phyloP scores from a whole-genome alignment of 2,329 filamentous ascomycete species.

The Aspergillus fumigatiaffinis region DNA sequence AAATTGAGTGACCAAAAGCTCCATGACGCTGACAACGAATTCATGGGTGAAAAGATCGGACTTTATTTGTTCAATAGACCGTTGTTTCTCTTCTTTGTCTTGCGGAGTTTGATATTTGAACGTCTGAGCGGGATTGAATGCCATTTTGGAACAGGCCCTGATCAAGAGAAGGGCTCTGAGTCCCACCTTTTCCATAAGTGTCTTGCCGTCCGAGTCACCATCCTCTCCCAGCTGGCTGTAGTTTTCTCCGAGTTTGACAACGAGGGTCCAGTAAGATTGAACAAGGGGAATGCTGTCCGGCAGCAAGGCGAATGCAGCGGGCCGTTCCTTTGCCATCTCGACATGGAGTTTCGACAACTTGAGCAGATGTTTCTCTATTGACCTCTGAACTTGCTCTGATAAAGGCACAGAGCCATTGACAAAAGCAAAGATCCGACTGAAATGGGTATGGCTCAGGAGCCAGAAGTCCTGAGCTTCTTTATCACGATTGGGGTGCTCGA shows the following conservation, averaged over 20 bases:
- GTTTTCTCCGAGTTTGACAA: constrained; percentile 70
- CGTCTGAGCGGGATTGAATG: constrained; percentile 72
- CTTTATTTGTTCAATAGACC: constrained; percentile 67
- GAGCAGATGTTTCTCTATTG: constrained; percentile 80
- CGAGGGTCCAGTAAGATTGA: constrained; percentile 79
- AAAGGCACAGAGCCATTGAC: constrained; percentile 57
- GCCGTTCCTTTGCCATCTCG: constrained; percentile 74
- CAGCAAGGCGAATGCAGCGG: constrained; percentile 76
- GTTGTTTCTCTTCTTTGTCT: constrained; percentile 70
- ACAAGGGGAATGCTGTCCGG: constrained; percentile 75
- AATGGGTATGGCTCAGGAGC: constrained; percentile 71
- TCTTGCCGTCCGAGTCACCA: constrained; percentile 45
- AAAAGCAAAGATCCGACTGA: constrained; percentile 69
- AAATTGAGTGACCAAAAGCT: constrained; percentile 78
- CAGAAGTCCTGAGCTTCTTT: constrained; percentile 75
- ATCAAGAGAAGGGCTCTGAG: constrained; percentile 80
- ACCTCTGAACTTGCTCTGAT: constrained; percentile 50
- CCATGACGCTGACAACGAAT: constrained; percentile 76
- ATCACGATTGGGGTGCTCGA: constrained; percentile 77
- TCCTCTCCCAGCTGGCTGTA: constrained; percentile 48
- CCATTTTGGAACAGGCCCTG: constrained; percentile 78
- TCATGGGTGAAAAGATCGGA: constrained; percentile 69
- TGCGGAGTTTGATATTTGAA: constrained; percentile 78
- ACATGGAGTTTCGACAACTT: constrained; percentile 91
- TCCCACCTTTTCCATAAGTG: constrained; percentile 72